A percentile compares a stretch with the other conserved stretches of the same genome.
These are phyloP conservation scores for Ceratocystis diversiconidia DNA, from an alignment of 2,329 filamentous ascomycete genomes.

Conservation along the genomic window DNA sequence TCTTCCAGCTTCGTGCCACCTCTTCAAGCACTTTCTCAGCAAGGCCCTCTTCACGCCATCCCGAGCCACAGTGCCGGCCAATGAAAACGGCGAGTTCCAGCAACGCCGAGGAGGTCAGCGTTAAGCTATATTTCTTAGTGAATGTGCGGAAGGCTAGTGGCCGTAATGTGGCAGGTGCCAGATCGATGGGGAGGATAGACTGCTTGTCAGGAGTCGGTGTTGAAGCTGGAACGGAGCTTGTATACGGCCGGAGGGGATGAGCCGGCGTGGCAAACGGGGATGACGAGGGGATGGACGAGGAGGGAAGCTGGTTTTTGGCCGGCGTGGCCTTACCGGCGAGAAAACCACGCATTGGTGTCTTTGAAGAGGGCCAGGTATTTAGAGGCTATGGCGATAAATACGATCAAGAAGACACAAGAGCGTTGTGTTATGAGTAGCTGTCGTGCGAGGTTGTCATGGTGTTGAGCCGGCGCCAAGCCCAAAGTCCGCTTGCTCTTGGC, in stretches of 20 bases:
- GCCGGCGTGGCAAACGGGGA: conserved; percentile 82
- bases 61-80: conserved; percentile 82
- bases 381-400: not conserved
- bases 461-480: not conserved
- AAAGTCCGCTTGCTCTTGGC: not conserved
- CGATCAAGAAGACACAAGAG: not conserved
- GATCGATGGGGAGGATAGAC: conserved; percentile 70
- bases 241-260: conserved; percentile 58
- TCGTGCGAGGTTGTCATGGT: not conserved
- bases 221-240: conserved; percentile 28
- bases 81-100: conserved; percentile 79
- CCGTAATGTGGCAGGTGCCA: conserved; percentile 73
- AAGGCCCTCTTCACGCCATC: conserved; percentile 89
- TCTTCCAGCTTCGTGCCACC: conserved; percentile 83
- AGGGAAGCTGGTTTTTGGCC: conserved; percentile 23
- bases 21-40: conserved; percentile 89
- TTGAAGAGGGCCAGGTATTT: not conserved
- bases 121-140: conserved; percentile 94
- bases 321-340: conserved; percentile 18
- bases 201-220: conserved; percentile 17
- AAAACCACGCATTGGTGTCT: conserved; percentile 17
- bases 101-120: conserved; percentile 73
- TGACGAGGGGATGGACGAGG: conserved; percentile 64
- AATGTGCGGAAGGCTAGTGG: conserved; percentile 90
- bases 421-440: not conserved